Evolutionary conservation across 352 stramenopile species (phyloP), one percentile per base, ranked within the genome.

Genomic region (Pythium myriotylum): DNA sequence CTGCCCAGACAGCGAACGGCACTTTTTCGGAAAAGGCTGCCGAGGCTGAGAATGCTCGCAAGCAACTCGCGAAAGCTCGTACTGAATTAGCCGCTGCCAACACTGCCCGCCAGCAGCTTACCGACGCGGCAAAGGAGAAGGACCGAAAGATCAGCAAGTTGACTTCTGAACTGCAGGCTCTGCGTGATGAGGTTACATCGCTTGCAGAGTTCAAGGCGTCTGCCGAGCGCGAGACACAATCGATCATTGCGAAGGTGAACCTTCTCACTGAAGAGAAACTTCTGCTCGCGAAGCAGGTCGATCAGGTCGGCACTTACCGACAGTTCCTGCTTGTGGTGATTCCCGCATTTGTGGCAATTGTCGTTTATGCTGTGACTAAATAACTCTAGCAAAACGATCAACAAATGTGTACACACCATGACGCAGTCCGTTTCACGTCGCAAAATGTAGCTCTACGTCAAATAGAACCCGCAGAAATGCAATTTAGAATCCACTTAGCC

Each of bases 401-500:
- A 54, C 43, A 19, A 33, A 7, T 26, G 20, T 33, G 16, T 24
- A 33, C 55, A 45, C 40, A n/a, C 53, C 27, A 62, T 46, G 20
- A n/a, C 49, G 35, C 29, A 39, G 19, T 29, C 12, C 45, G 33
- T 43, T 32, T 50, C 58, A 50, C 24, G 17, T 39, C 29, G 29
- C 29, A 35, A 54, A 55, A 42, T 63, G 45, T 55, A 56, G 46
- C 55, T 63, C 55, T 50, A 51, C 55, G 24, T 53, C 51, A 29
- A 24, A 46, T 42, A 50, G 19, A 51, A 41, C 26, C 41, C 24
- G 26, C 4, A 16, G 22, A 50, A 59, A 56, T 53, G n/a, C 35
- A 53, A 51, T 63, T 48, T 86, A 89, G 59, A 95, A 95, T 26
- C 84, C 81, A 43, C 70, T 75, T 27, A 95, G 76, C 84, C 84